Percentiles rank a stretch among this genome's conserved stretches.
phyloP scores from a whole-genome alignment of 2,329 filamentous ascomycete species.

The Xylariales sp. region DNA sequence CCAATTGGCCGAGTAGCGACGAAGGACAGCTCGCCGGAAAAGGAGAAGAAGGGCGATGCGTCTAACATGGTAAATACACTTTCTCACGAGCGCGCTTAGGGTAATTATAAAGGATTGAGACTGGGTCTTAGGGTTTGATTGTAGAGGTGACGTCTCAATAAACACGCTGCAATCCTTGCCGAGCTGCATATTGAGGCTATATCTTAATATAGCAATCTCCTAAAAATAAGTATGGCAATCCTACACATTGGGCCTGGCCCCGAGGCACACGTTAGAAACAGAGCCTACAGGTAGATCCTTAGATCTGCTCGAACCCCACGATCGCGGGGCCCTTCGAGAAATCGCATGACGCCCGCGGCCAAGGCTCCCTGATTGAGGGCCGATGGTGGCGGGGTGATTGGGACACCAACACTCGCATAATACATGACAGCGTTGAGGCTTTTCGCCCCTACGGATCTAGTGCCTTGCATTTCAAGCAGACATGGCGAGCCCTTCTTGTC shows the following conservation, averaged over 20 bases:
- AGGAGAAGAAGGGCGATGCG: neutral
- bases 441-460: constrained; percentile 29
- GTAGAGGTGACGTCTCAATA: constrained; percentile 50
- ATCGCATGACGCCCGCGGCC: constrained; percentile 29
- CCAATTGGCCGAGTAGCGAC: constrained; percentile 30
- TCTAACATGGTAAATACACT: constrained; percentile 23
- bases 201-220: constrained; percentile 54
- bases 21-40: neutral
- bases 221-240: constrained; percentile 50
- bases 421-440: constrained; percentile 25
- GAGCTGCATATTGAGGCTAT: constrained; percentile 53
- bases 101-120: constrained; percentile 25
- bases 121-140: constrained; percentile 15
- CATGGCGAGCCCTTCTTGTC: constrained; percentile 24
- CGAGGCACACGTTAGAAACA: constrained; percentile 35
- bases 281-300: constrained; percentile 39
- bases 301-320: constrained; percentile 33
- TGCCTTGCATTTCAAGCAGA: constrained; percentile 29
- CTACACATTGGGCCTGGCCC: constrained; percentile 34
- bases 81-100: constrained; percentile 37
- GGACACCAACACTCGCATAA: constrained; percentile 39
- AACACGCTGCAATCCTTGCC: constrained; percentile 50
- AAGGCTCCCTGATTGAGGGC: constrained; percentile 28
- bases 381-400: constrained; percentile 42
- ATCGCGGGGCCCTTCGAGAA: constrained; percentile 34